A percentile compares a stretch with the other conserved stretches of the same genome.
Evolutionary conservation across 2,329 filamentous ascomycete species (phyloP).

Genomic region (Xylariaceae sp.): DNA sequence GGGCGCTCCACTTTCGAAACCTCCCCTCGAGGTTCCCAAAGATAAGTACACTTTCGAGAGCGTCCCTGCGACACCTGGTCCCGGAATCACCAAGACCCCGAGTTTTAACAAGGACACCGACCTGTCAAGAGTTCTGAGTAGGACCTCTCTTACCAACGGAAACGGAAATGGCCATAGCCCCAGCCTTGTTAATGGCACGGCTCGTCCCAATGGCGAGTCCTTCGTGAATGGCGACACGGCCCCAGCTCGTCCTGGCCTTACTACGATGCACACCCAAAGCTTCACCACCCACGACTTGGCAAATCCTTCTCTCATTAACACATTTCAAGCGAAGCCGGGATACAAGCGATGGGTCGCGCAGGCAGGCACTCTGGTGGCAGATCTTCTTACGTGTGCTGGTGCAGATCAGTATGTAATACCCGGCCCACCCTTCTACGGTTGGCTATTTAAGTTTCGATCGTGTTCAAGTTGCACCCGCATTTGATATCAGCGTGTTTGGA

Average conservation of each 20-base stretch:
- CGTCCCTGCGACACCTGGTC: slow-evolving; percentile 83
- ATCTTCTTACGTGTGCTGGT: slow-evolving; percentile 92
- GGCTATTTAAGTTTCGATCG: not conserved
- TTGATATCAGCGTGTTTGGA: slow-evolving; percentile 1
- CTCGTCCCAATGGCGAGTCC: slow-evolving; percentile 39
- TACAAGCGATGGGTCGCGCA: slow-evolving; percentile 99
- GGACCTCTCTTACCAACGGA: slow-evolving; percentile 62
- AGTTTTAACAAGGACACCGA: slow-evolving; percentile 73
- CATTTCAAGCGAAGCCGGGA: slow-evolving; percentile 81
- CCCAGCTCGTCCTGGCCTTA: slow-evolving; percentile 45
- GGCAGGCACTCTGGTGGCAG: slow-evolving; percentile 91
- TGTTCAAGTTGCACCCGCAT: not conserved
- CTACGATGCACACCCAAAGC: slow-evolving; percentile 52
- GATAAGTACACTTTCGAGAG: slow-evolving; percentile 89
- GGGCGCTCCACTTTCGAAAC: slow-evolving; percentile 84
- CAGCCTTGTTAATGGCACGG: slow-evolving; percentile 43
- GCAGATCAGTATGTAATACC: slow-evolving; percentile 77
- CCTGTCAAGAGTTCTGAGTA: slow-evolving; percentile 76
- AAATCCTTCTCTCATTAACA: slow-evolving; percentile 61
- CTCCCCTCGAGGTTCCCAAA: slow-evolving; percentile 56
- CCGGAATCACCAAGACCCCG: slow-evolving; percentile 70
- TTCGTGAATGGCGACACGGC: slow-evolving; percentile 37
- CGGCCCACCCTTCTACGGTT: slow-evolving; percentile 19
- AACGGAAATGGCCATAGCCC: slow-evolving; percentile 21
- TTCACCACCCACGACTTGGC: slow-evolving; percentile 71